Conservation (phyloP, 2,329 filamentous ascomycete species). For the Mycosphaerelloides madeirae region DNA sequence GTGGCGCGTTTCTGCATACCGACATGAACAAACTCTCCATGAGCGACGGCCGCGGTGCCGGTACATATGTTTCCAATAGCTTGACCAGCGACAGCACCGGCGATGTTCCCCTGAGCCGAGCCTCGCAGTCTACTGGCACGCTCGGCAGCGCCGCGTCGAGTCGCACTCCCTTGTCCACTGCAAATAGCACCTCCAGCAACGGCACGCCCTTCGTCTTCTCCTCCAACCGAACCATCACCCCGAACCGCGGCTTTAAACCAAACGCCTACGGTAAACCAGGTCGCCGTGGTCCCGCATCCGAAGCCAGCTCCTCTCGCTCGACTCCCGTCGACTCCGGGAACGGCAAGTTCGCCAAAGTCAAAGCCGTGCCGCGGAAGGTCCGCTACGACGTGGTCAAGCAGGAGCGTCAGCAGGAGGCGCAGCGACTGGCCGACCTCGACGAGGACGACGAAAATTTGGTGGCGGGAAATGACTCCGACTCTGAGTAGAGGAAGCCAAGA, state of each 20-base stretch:
- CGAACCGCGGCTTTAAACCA: conserved; percentile 1
- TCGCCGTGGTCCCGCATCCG: neutral
- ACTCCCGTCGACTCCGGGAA: neutral
- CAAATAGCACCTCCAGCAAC: neutral
- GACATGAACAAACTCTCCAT: neutral
- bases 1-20: no score
- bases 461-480: neutral
- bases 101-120: conserved; percentile 10
- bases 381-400: neutral
- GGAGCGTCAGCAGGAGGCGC: neutral
- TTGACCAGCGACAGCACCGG: conserved; percentile 5
- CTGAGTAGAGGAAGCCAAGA: neutral
- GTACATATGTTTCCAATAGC: conserved; percentile 10
- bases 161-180: neutral
- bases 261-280: conserved; percentile 8
- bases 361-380: conserved; percentile 1
- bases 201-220: neutral
- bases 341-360: neutral
- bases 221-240: neutral
- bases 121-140: neutral
- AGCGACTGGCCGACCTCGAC: neutral
- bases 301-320: neutral
- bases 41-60: neutral
- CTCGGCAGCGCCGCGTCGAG: neutral
- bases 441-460: conserved; percentile 1